Base-by-base conservation (phyloP, 1,284 basidiomycete genomes). In the Coriolopsis trogii region DNA sequence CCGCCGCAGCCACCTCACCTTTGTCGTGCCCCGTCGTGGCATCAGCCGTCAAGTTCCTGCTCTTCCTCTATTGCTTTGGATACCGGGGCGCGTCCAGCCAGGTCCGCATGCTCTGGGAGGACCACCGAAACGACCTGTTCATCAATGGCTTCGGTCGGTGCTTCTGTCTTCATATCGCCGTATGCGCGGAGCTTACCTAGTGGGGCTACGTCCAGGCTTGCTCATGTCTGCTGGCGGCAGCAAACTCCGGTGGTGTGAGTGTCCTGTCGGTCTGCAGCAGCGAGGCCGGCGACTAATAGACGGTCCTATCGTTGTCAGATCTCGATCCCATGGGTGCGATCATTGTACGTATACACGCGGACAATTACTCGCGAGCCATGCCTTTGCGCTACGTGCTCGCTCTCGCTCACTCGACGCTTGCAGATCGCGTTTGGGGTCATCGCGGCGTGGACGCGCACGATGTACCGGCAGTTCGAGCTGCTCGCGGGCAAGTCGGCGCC, bases 51-150 rank as follows among this genome's bases (percentile, higher is more conserved):
- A 99, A 99, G 71, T 78, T 93, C 36, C 28, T 85, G 0, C 80
- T 99, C 34, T 98, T 97, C 73, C 37, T 95, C 4, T 96, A 95
- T 71, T 96, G 94, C 70, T 84, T 77, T 61, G 81, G 89, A 2
- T 78, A 96, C 46, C 84, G 91, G 34, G 79, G 79, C 34, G 84
- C 83, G 56, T 93, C 90, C 7, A 93, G 89, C 60, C 96, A 99
- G 69, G 94, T 99, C 1, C 84, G 86, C 48, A 87, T 98, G 4
- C 80, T 98, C 21, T 98, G 93, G 91, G 93, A 97, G 68, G 95
- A 98, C 66, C 95, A 98, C 63, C 77, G 93, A 55, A 96, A 96
- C 62, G 94, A 96, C 64, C 68, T 95, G 23, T 93, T 87, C 69
- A 84, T 93, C 69, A 94, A 93, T 60, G 73, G 77, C 7, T 89